phyloP scores from a whole-genome alignment of 306 rosid species.

The Erythrophleum fordii region DNA sequence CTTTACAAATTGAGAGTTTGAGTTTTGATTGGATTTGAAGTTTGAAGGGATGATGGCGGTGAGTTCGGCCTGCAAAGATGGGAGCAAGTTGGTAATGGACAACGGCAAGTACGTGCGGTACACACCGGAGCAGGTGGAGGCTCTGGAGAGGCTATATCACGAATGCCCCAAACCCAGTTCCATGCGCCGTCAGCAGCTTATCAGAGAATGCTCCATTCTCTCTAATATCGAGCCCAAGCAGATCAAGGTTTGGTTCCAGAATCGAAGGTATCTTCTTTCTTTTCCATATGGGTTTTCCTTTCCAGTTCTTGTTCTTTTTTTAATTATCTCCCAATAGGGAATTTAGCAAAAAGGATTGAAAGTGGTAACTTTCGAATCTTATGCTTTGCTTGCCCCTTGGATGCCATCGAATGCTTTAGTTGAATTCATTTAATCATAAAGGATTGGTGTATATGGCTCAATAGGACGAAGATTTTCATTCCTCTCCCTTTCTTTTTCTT shows the following conservation, averaged over 20 bases:
- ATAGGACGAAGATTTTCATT: neutral
- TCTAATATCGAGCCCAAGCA: slow-evolving; percentile 94
- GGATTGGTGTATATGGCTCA: neutral
- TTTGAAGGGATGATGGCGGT: slow-evolving; percentile 74
- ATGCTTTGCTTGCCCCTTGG: neutral
- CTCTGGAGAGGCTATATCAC: slow-evolving; percentile 90
- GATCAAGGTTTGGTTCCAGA: slow-evolving; percentile 99
- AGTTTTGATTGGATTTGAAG: slow-evolving; percentile 33
- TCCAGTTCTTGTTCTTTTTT: neutral
- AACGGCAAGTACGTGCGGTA: slow-evolving; percentile 97
- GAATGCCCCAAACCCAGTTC: slow-evolving; percentile 98
- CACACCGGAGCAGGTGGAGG: slow-evolving; percentile 98
- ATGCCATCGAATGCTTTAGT: neutral
- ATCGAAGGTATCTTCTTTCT: slow-evolving; percentile 64
- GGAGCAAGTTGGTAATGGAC: slow-evolving; percentile 70
- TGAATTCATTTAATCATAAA: slow-evolving; percentile 4
- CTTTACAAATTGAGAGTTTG: neutral
- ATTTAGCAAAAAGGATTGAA: neutral
- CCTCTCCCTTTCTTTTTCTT: neutral
- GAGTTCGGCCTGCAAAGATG: slow-evolving; percentile 72
- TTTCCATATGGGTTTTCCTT: neutral
- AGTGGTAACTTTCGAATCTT: neutral
- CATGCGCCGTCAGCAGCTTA: slow-evolving; percentile 94
- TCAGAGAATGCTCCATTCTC: slow-evolving; percentile 95
- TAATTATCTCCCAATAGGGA: neutral